Evolutionary conservation across 2,329 filamentous ascomycete species (phyloP).

Genomic region (Raffaelea deltoideospora): DNA sequence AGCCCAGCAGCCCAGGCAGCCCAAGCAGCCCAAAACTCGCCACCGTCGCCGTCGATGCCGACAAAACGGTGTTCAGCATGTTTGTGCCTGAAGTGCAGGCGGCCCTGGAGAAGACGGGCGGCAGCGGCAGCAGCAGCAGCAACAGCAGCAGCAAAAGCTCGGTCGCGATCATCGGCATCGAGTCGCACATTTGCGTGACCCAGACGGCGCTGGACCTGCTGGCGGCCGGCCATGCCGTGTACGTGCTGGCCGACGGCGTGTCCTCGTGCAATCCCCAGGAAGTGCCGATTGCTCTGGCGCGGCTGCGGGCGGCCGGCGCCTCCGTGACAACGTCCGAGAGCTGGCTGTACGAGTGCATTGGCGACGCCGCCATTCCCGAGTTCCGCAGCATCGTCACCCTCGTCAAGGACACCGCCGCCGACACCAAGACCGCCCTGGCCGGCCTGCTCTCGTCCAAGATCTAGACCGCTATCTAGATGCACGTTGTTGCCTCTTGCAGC

Average conservation of each 20-base stretch:
- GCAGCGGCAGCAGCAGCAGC: slow-evolving; percentile 8
- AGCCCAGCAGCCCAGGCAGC: background rate
- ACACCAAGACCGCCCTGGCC: slow-evolving; percentile 54
- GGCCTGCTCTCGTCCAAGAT: slow-evolving; percentile 47
- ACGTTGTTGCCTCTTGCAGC: too few species aligned
- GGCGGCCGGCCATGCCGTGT: slow-evolving; percentile 61
- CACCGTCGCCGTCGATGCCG: slow-evolving; percentile 31
- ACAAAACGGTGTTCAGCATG: slow-evolving; percentile 92
- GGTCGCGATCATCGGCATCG: slow-evolving; percentile 76
- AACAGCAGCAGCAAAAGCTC: background rate
- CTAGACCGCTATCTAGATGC: slow-evolving; percentile 4
- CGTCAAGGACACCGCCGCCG: slow-evolving; percentile 60
- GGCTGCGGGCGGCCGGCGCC: slow-evolving; percentile 62
- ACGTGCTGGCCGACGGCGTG: slow-evolving; percentile 78
- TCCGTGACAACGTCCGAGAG: slow-evolving; percentile 78
- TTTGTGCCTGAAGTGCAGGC: slow-evolving; percentile 50
- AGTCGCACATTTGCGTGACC: slow-evolving; percentile 86
- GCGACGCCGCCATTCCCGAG: slow-evolving; percentile 57
- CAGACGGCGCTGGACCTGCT: slow-evolving; percentile 81
- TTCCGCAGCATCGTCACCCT: slow-evolving; percentile 61
- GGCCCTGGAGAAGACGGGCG: slow-evolving; percentile 14
- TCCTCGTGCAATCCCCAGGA: slow-evolving; percentile 77
- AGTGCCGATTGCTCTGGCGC: slow-evolving; percentile 59
- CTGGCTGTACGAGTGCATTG: slow-evolving; percentile 77
- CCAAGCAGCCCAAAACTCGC: too few species aligned